Base-by-base conservation (phyloP, 768 basidiomycete genomes). In the Suillus placidus region DNA sequence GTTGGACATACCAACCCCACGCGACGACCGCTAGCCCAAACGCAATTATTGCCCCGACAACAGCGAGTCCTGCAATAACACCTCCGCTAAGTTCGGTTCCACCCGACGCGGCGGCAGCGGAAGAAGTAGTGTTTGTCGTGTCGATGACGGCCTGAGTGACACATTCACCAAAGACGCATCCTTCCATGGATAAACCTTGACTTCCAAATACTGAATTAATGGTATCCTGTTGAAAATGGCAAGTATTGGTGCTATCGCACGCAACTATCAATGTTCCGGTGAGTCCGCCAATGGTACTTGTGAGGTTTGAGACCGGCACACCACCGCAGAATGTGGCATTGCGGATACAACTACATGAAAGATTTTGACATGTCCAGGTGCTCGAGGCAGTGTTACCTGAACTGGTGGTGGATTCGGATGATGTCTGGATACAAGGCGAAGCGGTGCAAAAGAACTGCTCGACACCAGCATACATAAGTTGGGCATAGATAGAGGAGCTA, bases 371-470 rank as follows among this genome's bases (percentile, higher is more conserved):
- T 20, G 79, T 80, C 90, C 90, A 97, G 5, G 76, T 74, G 60
- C 83, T 80, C 4, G 84, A 80, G 51, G 80, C 79, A 1, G 79
- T 80, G 58, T 77, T 76, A 20, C 68, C 73, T 6, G 73, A 63
- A 45, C 71, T 73, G 32, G 74, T 73, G 26, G 85, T 75, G 5
- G 77, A 65, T 43, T 70, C 74, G 10, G 78, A 75, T 40, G 84
- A 75, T 18, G 80, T 78, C 76, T 97, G 94, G 0, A 74, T 77
- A 79, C 96, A 97, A 7, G 82, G 80, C 67, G 86, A 80, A 0
- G 94, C 93, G 12, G 78, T 66, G 74, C 96, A 98, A 75, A 85
- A 92, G 79, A 98, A 98, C 72, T 97, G 94, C 72, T 95, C 93
- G 38, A 89, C 86, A 12, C 91, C 89, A n/a, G 81, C 82, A 74